Conservation (phyloP, 331 rosid genomes). For the Malus hybrid region DNA sequence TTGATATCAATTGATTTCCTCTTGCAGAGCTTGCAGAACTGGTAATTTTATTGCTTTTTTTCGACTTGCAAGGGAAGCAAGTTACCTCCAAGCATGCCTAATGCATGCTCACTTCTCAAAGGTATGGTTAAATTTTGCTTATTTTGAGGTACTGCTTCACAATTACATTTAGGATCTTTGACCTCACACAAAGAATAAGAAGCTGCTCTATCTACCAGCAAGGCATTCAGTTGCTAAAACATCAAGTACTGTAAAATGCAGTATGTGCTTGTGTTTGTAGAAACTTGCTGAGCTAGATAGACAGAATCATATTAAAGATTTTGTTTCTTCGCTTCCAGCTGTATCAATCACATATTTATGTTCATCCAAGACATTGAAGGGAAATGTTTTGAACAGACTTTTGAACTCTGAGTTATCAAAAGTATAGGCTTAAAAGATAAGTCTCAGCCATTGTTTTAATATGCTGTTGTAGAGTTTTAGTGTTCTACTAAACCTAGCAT, state of each 20-base stretch:
- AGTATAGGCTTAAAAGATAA: neutral
- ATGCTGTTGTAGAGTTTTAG: neutral
- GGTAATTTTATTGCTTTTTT: slow-evolving; percentile 86
- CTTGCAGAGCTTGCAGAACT: slow-evolving; percentile 88
- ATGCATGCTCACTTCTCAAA: slow-evolving; percentile 99
- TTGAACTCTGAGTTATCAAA: neutral
- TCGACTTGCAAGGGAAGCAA: slow-evolving; percentile 82
- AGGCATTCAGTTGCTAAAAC: slow-evolving; percentile 4
- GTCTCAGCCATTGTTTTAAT: neutral
- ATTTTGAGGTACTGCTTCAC: slow-evolving; percentile 7
- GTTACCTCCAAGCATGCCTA: slow-evolving; percentile 97
- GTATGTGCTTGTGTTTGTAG: neutral
- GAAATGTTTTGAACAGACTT: neutral
- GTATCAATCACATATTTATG: neutral
- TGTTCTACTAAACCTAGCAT: neutral
- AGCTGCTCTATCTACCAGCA: slow-evolving; percentile 5
- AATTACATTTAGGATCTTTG: slow-evolving; percentile 1
- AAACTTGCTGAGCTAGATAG: neutral
- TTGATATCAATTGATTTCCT: slow-evolving; percentile 22
- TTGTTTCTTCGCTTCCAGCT: neutral
- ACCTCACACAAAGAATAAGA: neutral
- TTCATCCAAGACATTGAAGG: neutral
- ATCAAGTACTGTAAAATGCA: slow-evolving; percentile 9
- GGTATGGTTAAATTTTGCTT: slow-evolving; percentile 36
- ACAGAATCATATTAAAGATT: neutral